Evolutionary conservation across 1,284 basidiomycete genomes (phyloP).

Genomic region (Amylostereum areolatum): DNA sequence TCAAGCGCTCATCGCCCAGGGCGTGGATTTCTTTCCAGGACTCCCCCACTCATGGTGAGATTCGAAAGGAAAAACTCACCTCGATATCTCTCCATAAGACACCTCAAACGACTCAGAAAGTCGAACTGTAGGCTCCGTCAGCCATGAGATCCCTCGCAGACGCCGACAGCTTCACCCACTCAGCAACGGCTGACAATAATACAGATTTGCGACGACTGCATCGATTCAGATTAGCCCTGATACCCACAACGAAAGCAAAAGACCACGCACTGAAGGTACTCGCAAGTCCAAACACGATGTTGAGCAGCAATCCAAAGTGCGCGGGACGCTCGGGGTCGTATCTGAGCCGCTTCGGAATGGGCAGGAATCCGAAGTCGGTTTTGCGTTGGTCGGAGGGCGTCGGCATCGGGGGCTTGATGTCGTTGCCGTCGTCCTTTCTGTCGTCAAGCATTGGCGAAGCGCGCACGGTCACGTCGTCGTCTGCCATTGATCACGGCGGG

Average conservation of each 20-base stretch:
- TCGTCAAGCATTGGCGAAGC: not conserved
- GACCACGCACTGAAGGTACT: slow-evolving; percentile 48
- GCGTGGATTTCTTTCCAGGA: too few species aligned
- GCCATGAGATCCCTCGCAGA: not conserved
- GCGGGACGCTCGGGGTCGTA: slow-evolving; percentile 55
- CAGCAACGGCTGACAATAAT: slow-evolving; percentile 69
- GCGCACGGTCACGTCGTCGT: too few species aligned
- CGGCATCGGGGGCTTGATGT: not conserved
- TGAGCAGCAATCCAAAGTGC: slow-evolving; percentile 55
- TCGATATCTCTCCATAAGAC: slow-evolving; percentile 52
- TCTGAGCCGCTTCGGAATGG: slow-evolving; percentile 55
- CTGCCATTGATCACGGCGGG: too few species aligned
- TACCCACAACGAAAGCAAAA: not conserved
- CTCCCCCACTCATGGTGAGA: not conserved
- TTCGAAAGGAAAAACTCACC: slow-evolving; percentile 25
- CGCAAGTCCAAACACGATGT: slow-evolving; percentile 57
- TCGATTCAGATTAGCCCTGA: too few species aligned
- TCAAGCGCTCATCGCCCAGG: too few species aligned
- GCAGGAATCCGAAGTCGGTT: slow-evolving; percentile 55
- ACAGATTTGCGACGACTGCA: slow-evolving; percentile 56
- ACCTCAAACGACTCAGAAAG: slow-evolving; percentile 50
- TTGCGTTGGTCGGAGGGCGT: not conserved
- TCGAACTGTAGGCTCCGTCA: slow-evolving; percentile 34
- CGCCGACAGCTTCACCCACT: slow-evolving; percentile 32
- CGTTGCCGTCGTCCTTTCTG: not conserved